These are phyloP conservation scores for Lanmaoa rubissima DNA, from an alignment of 768 basidiomycete genomes.

Conservation along the genomic window DNA sequence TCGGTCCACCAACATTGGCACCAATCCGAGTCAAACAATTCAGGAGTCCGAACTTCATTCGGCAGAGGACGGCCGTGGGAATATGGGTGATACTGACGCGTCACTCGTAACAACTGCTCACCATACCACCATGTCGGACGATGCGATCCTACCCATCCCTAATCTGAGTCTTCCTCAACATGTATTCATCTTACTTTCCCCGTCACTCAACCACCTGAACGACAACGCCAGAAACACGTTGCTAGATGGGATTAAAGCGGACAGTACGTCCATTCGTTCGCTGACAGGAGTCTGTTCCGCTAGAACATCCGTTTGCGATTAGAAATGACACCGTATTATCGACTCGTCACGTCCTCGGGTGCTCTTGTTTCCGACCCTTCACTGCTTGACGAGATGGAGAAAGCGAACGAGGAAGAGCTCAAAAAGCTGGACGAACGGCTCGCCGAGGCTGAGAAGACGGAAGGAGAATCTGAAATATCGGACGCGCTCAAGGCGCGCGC, in stretches of 20 bases:
- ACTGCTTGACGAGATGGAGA: conserved; percentile 30
- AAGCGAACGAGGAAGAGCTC: conserved; percentile 70
- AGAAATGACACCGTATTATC: conserved; percentile 92
- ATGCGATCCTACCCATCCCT: conserved; percentile 80
- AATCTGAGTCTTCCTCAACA: conserved; percentile 82
- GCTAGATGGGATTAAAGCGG: conserved; percentile 71
- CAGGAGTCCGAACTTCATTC: too few relatives aligned
- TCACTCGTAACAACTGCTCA: not conserved
- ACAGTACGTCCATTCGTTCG: conserved; percentile 53
- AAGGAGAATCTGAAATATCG: conserved; percentile 91
- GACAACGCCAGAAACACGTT: conserved; percentile 62
- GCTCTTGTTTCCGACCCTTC: conserved; percentile 42
- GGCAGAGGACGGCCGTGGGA: conserved; percentile 10
- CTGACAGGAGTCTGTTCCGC: not conserved
- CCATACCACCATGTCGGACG: conserved; percentile 68
- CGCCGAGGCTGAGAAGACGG: conserved; percentile 82
- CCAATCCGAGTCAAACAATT: too few relatives aligned
- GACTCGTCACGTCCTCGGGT: conserved; percentile 49
- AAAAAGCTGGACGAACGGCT: conserved; percentile 73
- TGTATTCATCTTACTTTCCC: conserved; percentile 68
- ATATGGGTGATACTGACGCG: conserved; percentile 17
- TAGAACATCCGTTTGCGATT: not conserved
- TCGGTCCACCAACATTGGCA: too few relatives aligned
- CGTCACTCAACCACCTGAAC: conserved; percentile 61
- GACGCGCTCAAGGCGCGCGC: conserved; percentile 85